phyloP scores from a whole-genome alignment of 2,329 filamentous ascomycete species.

The Aspergillus uvarum region DNA sequence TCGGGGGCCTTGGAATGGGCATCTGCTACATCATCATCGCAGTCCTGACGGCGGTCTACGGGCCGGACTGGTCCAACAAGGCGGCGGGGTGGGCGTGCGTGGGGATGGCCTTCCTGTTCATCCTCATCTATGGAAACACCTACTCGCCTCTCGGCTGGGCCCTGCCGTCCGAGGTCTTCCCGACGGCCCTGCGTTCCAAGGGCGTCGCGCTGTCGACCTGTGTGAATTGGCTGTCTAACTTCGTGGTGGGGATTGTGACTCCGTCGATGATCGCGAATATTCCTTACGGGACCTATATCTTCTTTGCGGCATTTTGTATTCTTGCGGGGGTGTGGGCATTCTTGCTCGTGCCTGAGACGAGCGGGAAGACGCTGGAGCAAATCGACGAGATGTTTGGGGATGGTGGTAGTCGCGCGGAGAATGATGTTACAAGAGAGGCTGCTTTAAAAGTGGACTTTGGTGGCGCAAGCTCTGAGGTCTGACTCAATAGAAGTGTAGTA shows the following conservation, averaged over 20 bases:
- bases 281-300: constrained; percentile 51
- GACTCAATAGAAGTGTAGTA: too few relatives aligned
- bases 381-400: constrained; percentile 46
- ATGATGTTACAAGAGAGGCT: too few relatives aligned
- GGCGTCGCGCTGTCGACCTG: constrained; percentile 37
- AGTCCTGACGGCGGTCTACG: background rate
- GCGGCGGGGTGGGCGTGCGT: background rate
- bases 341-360: constrained; percentile 56
- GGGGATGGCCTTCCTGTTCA: constrained; percentile 54
- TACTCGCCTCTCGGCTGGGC: constrained; percentile 40
- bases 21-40: background rate
- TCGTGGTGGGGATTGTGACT: constrained; percentile 57
- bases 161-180: constrained; percentile 39
- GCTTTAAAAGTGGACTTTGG: too few relatives aligned
- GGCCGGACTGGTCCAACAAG: background rate
- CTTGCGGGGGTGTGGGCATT: constrained; percentile 50
- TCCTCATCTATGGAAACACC: constrained; percentile 63
- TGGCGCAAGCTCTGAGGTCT: too few relatives aligned
- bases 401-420: too few relatives aligned
- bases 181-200: constrained; percentile 34
- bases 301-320: constrained; percentile 54
- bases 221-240: constrained; percentile 42
- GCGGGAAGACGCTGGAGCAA: constrained; percentile 52
- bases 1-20: constrained; percentile 51
- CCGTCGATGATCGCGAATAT: constrained; percentile 60